Evolutionary conservation across 352 stramenopile genomes (phyloP).

Genomic region (Phytopythium ostracodes): DNA sequence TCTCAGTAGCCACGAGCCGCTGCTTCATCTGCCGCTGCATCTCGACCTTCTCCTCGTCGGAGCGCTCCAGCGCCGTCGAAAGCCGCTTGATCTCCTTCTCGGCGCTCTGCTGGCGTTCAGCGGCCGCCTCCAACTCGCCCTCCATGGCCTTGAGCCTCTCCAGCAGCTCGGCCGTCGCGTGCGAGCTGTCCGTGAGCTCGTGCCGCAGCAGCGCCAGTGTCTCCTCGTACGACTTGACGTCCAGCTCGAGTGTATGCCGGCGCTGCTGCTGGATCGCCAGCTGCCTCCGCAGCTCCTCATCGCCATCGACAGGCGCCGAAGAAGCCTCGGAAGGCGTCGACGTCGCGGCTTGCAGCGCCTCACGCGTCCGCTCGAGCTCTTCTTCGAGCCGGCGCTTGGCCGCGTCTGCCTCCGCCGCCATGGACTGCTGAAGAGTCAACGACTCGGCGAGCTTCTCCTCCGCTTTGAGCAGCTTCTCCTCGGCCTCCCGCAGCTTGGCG

Average conservation of each 20-base stretch:
- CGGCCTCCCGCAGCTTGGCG: constrained; percentile 10
- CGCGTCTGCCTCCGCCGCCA: constrained; percentile 7
- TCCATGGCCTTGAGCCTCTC: constrained; percentile 39
- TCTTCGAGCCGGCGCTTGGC: constrained; percentile 15
- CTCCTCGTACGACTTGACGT: constrained; percentile 69
- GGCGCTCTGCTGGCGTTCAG: constrained; percentile 18
- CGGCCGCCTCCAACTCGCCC: constrained; percentile 15
- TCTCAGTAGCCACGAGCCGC: constrained; percentile 35
- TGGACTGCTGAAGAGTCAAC: constrained; percentile 14
- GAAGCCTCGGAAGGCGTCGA: neutral
- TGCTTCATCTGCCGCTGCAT: constrained; percentile 60
- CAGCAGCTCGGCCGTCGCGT: constrained; percentile 27
- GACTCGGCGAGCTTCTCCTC: constrained; percentile 13
- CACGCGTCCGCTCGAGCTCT: constrained; percentile 8
- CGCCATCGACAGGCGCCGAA: neutral
- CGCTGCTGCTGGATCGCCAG: constrained; percentile 35
- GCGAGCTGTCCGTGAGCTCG: constrained; percentile 47
- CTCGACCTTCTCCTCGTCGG: constrained; percentile 53
- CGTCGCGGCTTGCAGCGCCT: neutral
- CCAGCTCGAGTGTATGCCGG: constrained; percentile 44
- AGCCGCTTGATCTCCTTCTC: constrained; percentile 34
- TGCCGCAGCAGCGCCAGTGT: constrained; percentile 43
- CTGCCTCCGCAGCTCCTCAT: constrained; percentile 26
- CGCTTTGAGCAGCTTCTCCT: constrained; percentile 13
- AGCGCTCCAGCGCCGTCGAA: constrained; percentile 22